Evolutionary conservation across 1,284 basidiomycete species (phyloP).

Genomic region (Ustilago loliicola): DNA sequence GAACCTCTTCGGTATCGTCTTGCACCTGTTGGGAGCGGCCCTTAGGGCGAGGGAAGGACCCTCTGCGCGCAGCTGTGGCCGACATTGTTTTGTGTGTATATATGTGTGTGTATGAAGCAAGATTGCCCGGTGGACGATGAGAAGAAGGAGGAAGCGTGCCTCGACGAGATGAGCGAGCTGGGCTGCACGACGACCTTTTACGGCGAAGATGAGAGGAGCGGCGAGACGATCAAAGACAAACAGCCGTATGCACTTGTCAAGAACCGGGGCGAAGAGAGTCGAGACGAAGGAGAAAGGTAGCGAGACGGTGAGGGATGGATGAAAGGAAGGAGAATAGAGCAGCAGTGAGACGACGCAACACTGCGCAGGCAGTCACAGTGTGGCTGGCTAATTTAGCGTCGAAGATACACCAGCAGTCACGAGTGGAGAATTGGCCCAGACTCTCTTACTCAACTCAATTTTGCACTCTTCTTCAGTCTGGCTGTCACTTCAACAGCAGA

Average conservation of each 20-base stretch:
- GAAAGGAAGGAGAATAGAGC: slow-evolving; percentile 6
- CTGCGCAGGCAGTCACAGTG: background rate
- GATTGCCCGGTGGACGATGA: background rate
- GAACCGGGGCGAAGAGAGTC: slow-evolving; percentile 21
- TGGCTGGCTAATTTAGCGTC: slow-evolving; percentile 6
- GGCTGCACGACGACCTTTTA: slow-evolving; percentile 28
- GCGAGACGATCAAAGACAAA: slow-evolving; percentile 15
- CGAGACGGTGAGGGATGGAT: slow-evolving; percentile 21
- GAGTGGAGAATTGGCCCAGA: slow-evolving; percentile 2
- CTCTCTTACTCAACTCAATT: background rate
- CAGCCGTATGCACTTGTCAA: slow-evolving; percentile 43
- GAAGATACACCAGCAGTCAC: slow-evolving; percentile 10
- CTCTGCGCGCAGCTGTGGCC: slow-evolving; percentile 54
- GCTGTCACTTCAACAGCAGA: background rate
- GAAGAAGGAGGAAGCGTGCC: slow-evolving; percentile 19
- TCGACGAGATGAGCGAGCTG: slow-evolving; percentile 23
- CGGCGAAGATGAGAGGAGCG: slow-evolving; percentile 14
- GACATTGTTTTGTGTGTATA: slow-evolving; percentile 50
- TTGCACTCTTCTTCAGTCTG: background rate
- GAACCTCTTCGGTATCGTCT: slow-evolving; percentile 69
- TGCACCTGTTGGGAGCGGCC: slow-evolving; percentile 51
- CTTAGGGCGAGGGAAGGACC: slow-evolving; percentile 55
- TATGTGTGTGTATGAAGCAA: slow-evolving; percentile 16
- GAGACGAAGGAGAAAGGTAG: slow-evolving; percentile 13
- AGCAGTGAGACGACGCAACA: slow-evolving; percentile 10